Evolutionary conservation across 495 filamentous ascomycete genomes (phyloP), one percentile per base, ranked within the genome.

Genomic region (Articulospora tetracladia): DNA sequence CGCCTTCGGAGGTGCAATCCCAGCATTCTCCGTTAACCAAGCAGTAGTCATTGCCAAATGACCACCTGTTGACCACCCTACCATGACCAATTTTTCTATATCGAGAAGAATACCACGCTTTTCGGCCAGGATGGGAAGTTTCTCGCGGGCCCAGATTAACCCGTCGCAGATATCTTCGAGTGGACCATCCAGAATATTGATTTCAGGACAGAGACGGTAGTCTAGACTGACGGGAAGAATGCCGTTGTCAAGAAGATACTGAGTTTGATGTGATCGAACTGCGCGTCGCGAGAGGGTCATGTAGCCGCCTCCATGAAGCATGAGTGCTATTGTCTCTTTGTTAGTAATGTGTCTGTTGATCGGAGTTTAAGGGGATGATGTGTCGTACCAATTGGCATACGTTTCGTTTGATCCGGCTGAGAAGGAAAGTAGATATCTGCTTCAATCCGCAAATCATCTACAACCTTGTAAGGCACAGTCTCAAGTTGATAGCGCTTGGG

Each of bases 51-150:
- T 74, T 19, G 82, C 81, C 0, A 87, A 70, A 10, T 73, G 71
- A 0, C 82, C 84, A 7, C 83, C 83, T 0, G 77, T 73, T 0
- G 81, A 86, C 83, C 83, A 87, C 0, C 84, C 82, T 0, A 87
- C 67, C 0, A 69, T 76, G 0, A 78, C 77, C 2, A 85, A 72
- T 34, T 60, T 67, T 10, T 68, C 46, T 0, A 63, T 65, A 58
- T 83, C 74, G 1, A 77, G 51, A 0, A 49, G 36, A 8, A 82
- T 51, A 24, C 69, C 71, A 0, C 58, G 57, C 13, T 61, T 23
- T 3, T 71, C 62, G 0, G 34, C 4, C 0, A 78, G n/a, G 0
- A n/a, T n/a, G 0, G 81, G 79, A 17, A 84, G 69, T 0, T n/a
- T 52, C 0, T 59, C 55, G 2, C 78, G 64, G 0, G 66, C 74